These are phyloP conservation scores for Volutella citrinella DNA, from an alignment of 2,329 filamentous ascomycete species.

Conservation along the genomic window DNA sequence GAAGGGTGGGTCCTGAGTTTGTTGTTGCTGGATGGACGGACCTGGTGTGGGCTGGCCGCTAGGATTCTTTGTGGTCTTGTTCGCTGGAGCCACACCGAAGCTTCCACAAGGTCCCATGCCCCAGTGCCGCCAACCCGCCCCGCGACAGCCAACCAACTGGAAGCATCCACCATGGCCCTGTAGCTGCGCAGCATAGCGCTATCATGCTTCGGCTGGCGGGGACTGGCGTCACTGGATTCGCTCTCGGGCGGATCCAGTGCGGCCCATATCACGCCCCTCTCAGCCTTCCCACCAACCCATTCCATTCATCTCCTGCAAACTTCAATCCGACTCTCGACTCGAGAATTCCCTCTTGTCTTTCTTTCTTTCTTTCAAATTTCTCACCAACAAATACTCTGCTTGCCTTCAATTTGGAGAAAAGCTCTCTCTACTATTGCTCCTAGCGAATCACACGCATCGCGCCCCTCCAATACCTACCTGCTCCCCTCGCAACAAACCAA, in stretches of 20 bases:
- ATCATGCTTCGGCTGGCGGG: slow-evolving; percentile 4
- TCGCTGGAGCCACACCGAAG: slow-evolving; percentile 14
- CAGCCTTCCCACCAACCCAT: slow-evolving; percentile 5
- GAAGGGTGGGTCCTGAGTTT: too few relatives aligned
- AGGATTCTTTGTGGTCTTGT: too few relatives aligned
- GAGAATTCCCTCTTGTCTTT: slow-evolving; percentile 10
- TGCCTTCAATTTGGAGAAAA: too few relatives aligned
- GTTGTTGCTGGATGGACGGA: too few relatives aligned
- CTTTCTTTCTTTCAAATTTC: slow-evolving; percentile 3
- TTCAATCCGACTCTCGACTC: slow-evolving; percentile 15
- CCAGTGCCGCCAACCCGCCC: slow-evolving; percentile 14
- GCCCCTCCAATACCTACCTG: slow-evolving; percentile 5
- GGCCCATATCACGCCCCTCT: slow-evolving; percentile 17
- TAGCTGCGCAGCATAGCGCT: slow-evolving; percentile 9
- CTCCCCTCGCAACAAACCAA: not conserved
- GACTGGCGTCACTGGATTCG: slow-evolving; percentile 21
- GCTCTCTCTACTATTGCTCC: too few relatives aligned
- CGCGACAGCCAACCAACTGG: too few relatives aligned
- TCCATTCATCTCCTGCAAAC: slow-evolving; percentile 22
- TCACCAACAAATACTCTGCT: slow-evolving; percentile 5
- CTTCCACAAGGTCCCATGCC: slow-evolving; percentile 34
- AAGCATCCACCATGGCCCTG: too few relatives aligned
- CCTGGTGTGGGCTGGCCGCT: too few relatives aligned
- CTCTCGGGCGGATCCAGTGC: slow-evolving; percentile 12
- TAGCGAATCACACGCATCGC: too few relatives aligned